phyloP scores from a whole-genome alignment of 257 asterid species.

The Eucommia ulmoides region DNA sequence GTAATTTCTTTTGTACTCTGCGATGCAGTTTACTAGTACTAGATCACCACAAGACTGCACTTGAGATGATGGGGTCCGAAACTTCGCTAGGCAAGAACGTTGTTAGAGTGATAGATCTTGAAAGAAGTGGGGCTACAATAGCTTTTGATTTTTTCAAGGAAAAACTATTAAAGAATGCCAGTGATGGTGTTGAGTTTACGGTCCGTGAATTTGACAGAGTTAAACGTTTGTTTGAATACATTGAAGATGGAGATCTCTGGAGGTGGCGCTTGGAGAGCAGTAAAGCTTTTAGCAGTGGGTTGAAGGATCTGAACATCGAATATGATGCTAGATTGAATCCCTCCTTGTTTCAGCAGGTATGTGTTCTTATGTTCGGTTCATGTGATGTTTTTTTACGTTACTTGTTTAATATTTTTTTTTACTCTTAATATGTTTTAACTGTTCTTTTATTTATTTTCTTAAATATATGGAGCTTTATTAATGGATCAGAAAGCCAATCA shows the following conservation, averaged over 20 bases:
- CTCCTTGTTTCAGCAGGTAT: conserved; percentile 72
- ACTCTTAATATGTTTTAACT: no score
- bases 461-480: no score
- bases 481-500: no score
- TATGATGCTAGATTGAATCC: conserved; percentile 59
- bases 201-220: conserved; percentile 35
- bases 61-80: conserved; percentile 48
- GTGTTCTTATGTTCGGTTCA: not conserved
- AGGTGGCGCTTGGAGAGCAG: conserved; percentile 77
- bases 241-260: conserved; percentile 92
- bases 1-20: not conserved
- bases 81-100: conserved; percentile 39
- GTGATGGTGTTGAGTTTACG: conserved; percentile 5
- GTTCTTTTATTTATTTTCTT: no score
- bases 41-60: conserved; percentile 93
- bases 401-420: no score
- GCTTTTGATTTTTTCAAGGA: conserved; percentile 81
- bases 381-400: no score
- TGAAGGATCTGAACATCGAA: conserved; percentile 65
- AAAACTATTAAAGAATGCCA: conserved; percentile 30
- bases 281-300: conserved; percentile 82
- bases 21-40: conserved; percentile 56
- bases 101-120: conserved; percentile 61
- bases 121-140: conserved; percentile 90
- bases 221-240: conserved; percentile 61